Conservation (phyloP, 108 stramenopile genomes). For the Stephanodiscus triporus region DNA sequence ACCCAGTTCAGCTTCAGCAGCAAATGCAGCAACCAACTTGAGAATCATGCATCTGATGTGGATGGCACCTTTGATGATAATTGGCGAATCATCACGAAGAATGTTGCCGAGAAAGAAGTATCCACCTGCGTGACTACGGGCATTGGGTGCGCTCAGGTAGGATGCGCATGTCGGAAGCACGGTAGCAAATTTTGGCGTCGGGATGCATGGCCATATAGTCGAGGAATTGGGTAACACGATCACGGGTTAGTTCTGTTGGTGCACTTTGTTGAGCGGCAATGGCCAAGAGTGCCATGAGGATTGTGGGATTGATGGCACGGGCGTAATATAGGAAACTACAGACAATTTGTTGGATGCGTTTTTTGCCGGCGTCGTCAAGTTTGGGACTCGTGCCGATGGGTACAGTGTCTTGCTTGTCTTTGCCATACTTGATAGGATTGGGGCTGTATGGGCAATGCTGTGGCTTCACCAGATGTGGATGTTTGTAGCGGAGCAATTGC, state of each 20-base stretch:
- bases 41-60: constrained; percentile 14
- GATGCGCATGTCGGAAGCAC: constrained; percentile 39
- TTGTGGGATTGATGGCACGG: no score
- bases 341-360: no score
- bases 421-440: constrained; percentile 30
- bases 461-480: constrained; percentile 30
- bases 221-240: constrained; percentile 25
- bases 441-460: constrained; percentile 38
- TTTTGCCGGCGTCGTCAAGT: no score
- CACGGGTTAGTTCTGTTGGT: constrained; percentile 7
- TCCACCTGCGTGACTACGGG: constrained; percentile 43
- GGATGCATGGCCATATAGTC: constrained; percentile 52
- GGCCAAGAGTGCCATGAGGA: constrained; percentile 1
- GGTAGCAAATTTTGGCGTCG: constrained; percentile 31
- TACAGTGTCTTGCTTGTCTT: neutral
- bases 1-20: constrained; percentile 49
- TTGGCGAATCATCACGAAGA: neutral
- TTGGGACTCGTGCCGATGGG: no score
- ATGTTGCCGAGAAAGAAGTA: constrained; percentile 18
- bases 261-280: constrained; percentile 19
- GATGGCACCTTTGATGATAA: constrained; percentile 28
- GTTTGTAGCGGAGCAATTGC: constrained; percentile 33
- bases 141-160: constrained; percentile 14
- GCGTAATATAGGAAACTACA: no score
- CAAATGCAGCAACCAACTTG: constrained; percentile 21